Base-by-base conservation (phyloP, 306 rosid species). In the Glycyrrhiza uralensis region DNA sequence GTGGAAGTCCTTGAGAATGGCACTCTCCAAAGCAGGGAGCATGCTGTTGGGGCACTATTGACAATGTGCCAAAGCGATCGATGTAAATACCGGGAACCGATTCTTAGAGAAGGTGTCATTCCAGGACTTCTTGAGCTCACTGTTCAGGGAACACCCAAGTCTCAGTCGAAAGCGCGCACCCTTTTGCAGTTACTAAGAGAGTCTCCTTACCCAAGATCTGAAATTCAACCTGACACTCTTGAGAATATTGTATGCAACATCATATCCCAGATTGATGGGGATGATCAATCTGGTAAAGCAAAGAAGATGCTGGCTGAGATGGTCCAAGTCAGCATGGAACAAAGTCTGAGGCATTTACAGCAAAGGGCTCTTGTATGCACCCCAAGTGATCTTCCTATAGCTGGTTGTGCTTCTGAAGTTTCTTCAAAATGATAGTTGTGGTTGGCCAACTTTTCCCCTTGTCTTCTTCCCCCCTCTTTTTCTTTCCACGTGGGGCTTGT, bases 291-390 rank as follows among this genome's bases (percentile, higher is more conserved):
- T 3, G 81, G 89, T 42, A 94, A 91, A 55, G 99, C 99, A 4
- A 91, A 91, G 89, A 94, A 94, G 79, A 91, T 91, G 95, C 85
- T 94, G 17, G 91, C 99, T 12, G 99, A 94, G 82, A 94, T 94
- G 99, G 97, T 94, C 24, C 99, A 94, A 88, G 97, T 94, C 29
- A 94, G 99, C 83, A 94, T 94, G 99, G 97, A 94, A 30, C 97
- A 94, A 71, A 94, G 99, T 76, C 77, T 94, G 76, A 85, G 96
- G 50, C 99, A 94, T 85, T 82, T 93, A 29, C 99, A 94, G 83
- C 89, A 82, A 76, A 82, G 99, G 82, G 99, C 97, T 69, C 87
- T 94, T 20, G 96, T 94, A 46, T 89, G 96, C 87, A 87, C 97
- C 23, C 93, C 98, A 15, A 78, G 82, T 84, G 96, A 94, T 82